These are phyloP conservation scores for Passalora sequoiae DNA, from an alignment of 2,329 filamentous ascomycete genomes.

Conservation along the genomic window DNA sequence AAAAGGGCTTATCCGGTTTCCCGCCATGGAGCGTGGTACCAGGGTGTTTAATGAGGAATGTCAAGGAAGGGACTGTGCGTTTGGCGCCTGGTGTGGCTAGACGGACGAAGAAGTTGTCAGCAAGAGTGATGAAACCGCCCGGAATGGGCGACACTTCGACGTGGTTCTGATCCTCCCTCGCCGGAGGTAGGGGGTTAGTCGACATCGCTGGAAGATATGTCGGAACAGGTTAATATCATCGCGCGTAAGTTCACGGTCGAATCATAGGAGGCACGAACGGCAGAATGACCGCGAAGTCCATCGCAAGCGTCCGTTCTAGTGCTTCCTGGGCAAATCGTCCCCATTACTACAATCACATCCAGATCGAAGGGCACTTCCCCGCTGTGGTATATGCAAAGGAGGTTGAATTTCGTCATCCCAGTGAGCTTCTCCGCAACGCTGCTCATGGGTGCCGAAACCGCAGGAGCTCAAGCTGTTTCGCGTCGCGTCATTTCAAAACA, in stretches of 20 bases:
- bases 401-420: not conserved
- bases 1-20: conserved; percentile 26
- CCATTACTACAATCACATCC: no score
- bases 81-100: conserved; percentile 40
- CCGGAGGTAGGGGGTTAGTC: conserved; percentile 19
- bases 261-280: no score
- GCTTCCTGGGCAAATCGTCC: no score
- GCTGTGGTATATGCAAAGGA: no score
- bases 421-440: not conserved
- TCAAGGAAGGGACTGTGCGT: conserved; percentile 49
- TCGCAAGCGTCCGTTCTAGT: no score
- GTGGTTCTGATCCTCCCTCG: conserved; percentile 23
- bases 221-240: no score
- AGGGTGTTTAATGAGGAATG: conserved; percentile 50
- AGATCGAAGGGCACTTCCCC: no score
- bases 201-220: conserved; percentile 5
- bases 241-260: no score
- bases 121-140: conserved; percentile 31
- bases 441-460: not conserved
- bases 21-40: conserved; percentile 20
- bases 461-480: not conserved
- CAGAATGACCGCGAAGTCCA: no score
- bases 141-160: conserved; percentile 31
- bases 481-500: not conserved
- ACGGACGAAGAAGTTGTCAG: conserved; percentile 28